phyloP scores from a whole-genome alignment of 2,329 filamentous ascomycete species.

The Cercospora janseana region DNA sequence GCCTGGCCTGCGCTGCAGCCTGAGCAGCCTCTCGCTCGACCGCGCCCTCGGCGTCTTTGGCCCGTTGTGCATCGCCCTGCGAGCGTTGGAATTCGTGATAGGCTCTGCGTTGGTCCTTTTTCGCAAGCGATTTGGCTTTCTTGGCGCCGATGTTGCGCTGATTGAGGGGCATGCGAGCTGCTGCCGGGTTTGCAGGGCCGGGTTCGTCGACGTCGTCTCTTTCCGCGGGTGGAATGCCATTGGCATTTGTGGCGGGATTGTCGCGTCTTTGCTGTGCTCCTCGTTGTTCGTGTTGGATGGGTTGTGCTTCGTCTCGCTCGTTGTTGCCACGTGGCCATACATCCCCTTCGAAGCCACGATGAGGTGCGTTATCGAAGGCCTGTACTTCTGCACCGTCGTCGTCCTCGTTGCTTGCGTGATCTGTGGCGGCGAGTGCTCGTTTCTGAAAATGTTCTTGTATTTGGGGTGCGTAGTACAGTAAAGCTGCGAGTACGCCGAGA shows the following conservation, averaged over 20 bases:
- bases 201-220: neutral
- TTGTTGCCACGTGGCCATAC: too few relatives aligned
- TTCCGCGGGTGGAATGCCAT: neutral
- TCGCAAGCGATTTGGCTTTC: constrained; percentile 50
- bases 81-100: constrained; percentile 53
- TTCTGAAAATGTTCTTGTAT: constrained; percentile 42
- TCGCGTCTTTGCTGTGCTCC: neutral
- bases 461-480: constrained; percentile 50
- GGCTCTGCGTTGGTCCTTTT: constrained; percentile 44
- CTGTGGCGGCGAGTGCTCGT: neutral
- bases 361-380: constrained; percentile 3
- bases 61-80: constrained; percentile 48
- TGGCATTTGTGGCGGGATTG: neutral
- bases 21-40: constrained; percentile 48
- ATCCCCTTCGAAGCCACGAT: too few relatives aligned
- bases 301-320: too few relatives aligned
- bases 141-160: constrained; percentile 46
- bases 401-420: neutral
- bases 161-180: constrained; percentile 13
- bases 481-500: constrained; percentile 44
- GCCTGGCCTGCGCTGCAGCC: constrained; percentile 42
- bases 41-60: constrained; percentile 43
- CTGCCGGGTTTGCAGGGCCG: constrained; percentile 39
- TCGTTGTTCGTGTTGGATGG: neutral
- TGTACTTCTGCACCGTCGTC: neutral